Percentiles rank a stretch among this genome's conserved stretches.
These are phyloP conservation scores for Gossypium raimondii DNA, from an alignment of 345 rosid species.

Conservation along the genomic window DNA sequence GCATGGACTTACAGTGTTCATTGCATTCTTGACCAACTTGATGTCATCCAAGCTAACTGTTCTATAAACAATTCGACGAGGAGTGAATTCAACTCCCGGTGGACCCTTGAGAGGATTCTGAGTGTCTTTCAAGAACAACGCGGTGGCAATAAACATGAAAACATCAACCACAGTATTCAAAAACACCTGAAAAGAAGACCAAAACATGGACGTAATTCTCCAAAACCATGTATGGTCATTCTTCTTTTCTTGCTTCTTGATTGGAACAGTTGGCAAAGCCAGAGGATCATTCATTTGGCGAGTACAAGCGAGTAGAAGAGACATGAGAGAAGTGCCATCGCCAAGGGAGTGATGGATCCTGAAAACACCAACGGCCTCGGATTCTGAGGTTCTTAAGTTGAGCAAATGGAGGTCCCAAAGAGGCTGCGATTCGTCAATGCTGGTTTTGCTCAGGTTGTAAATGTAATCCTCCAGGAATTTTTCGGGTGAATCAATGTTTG, in stretches of 20 bases:
- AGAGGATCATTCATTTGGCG: conserved; percentile 28
- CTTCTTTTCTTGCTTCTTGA: conserved; percentile 13
- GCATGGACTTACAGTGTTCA: conserved; percentile 26
- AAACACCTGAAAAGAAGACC: conserved; percentile 15
- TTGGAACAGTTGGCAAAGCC: conserved; percentile 31
- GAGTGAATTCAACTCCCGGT: conserved; percentile 24
- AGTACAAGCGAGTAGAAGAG: conserved; percentile 37
- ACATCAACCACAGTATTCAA: conserved; percentile 27
- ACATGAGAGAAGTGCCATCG: conserved; percentile 39
- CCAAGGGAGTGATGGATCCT: conserved; percentile 49
- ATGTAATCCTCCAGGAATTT: conserved; percentile 35
- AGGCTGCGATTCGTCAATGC: conserved; percentile 32
- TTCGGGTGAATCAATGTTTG: conserved; percentile 23
- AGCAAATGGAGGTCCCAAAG: conserved; percentile 44
- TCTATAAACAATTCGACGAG: conserved; percentile 28
- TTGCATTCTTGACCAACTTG: conserved; percentile 32
- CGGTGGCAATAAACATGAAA: conserved; percentile 26
- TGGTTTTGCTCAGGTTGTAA: conserved; percentile 30
- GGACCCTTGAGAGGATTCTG: conserved; percentile 30
- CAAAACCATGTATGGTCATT: neutral
- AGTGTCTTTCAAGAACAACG: conserved; percentile 26
- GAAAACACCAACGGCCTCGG: conserved; percentile 32
- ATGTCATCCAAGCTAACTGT: conserved; percentile 35
- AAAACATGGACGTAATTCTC: conserved; percentile 1
- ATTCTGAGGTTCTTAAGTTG: conserved; percentile 27